Percentiles rank a stretch among this genome's conserved stretches.
Conservation (phyloP, 306 rosid genomes). For the peach (Prunus persica) region DNA sequence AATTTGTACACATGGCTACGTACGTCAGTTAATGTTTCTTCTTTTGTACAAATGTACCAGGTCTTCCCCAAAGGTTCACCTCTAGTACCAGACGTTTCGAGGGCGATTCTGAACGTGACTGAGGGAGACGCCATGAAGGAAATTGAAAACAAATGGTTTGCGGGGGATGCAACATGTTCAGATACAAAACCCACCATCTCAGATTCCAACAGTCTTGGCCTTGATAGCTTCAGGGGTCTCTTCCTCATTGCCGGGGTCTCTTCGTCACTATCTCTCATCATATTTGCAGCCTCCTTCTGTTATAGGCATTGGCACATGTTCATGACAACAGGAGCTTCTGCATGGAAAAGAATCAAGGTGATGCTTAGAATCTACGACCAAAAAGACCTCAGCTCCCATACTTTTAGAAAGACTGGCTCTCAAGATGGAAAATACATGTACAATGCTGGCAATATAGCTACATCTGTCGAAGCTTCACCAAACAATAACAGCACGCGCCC, state of each 20-base stretch:
- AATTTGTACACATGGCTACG: too few relatives aligned
- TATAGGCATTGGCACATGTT: constrained; percentile 31
- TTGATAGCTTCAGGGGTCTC: constrained; percentile 66
- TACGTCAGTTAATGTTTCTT: too few relatives aligned
- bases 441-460: background rate
- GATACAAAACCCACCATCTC: constrained; percentile 30
- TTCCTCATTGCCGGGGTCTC: constrained; percentile 48
- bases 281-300: constrained; percentile 33
- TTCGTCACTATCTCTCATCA: constrained; percentile 30
- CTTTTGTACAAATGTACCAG: background rate
- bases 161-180: constrained; percentile 14
- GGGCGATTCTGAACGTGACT: constrained; percentile 51
- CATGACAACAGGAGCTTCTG: constrained; percentile 22
- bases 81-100: constrained; percentile 56
- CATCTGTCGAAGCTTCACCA: background rate
- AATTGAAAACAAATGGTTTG: constrained; percentile 56
- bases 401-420: constrained; percentile 4
- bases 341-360: constrained; percentile 29
- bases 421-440: background rate
- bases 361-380: constrained; percentile 23
- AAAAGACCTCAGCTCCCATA: constrained; percentile 25
- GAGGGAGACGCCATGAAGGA: constrained; percentile 52
- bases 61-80: constrained; percentile 48
- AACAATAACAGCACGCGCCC: background rate
- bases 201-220: constrained; percentile 42